phyloP scores from a whole-genome alignment of 805 yeast genomes.

The Candida rishiriensis region DNA sequence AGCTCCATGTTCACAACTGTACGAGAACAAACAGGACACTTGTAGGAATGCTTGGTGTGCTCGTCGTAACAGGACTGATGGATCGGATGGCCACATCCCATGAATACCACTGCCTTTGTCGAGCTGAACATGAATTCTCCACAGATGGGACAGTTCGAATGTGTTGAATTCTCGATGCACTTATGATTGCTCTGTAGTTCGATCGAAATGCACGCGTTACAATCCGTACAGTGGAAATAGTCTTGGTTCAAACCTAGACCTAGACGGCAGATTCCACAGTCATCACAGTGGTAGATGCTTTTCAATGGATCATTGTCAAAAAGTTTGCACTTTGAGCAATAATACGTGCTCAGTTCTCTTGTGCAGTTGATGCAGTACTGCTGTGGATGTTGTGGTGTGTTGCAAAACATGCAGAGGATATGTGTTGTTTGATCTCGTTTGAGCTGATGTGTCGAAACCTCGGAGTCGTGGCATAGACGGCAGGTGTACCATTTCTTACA shows the following conservation, averaged over 20 bases:
- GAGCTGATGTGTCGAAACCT: slow-evolving; percentile 49
- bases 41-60: slow-evolving; percentile 75
- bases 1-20: slow-evolving; percentile 85
- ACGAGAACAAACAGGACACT: slow-evolving; percentile 86
- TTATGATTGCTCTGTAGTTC: slow-evolving; percentile 72
- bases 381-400: slow-evolving; percentile 67
- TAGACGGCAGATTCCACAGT: slow-evolving; percentile 88
- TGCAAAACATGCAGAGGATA: slow-evolving; percentile 79
- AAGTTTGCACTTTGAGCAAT: slow-evolving; percentile 70
- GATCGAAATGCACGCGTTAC: slow-evolving; percentile 84
- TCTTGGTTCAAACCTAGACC: slow-evolving; percentile 88
- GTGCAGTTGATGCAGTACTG: slow-evolving; percentile 68
- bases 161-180: slow-evolving; percentile 84
- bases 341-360: slow-evolving; percentile 65
- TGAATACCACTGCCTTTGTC: slow-evolving; percentile 76
- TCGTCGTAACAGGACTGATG: slow-evolving; percentile 83
- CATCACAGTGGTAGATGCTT: slow-evolving; percentile 86
- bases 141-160: slow-evolving; percentile 90
- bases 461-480: slow-evolving; percentile 80
- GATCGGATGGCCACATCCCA: slow-evolving; percentile 93
- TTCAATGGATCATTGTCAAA: slow-evolving; percentile 78
- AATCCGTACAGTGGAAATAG: slow-evolving; percentile 84
- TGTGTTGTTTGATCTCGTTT: slow-evolving; percentile 56
- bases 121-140: slow-evolving; percentile 87
- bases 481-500: slow-evolving; percentile 78